A percentile compares a stretch with the other conserved stretches of the same genome.
Conservation (phyloP, 2,329 filamentous ascomycete species). For the Lecanoromycetidae sp. region DNA sequence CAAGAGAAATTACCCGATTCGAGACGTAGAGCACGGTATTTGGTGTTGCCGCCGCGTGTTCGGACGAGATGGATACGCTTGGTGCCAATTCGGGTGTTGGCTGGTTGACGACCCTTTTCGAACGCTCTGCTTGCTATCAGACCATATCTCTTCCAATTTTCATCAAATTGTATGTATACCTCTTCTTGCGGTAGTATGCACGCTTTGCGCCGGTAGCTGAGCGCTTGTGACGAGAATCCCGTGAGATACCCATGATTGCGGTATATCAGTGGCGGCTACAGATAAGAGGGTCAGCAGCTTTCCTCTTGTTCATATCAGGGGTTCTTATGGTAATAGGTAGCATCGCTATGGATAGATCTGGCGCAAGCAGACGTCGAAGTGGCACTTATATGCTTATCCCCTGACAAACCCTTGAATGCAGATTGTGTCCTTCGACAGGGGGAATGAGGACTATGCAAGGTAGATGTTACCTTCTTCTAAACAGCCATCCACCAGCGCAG, state of each 20-base stretch:
- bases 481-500: slow-evolving; percentile 9
- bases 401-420: too few species aligned
- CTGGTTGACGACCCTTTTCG: slow-evolving; percentile 98
- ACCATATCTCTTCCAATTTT: too few species aligned
- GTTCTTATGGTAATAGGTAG: background rate
- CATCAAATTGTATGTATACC: slow-evolving; percentile 28
- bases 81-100: slow-evolving; percentile 96
- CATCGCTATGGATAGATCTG: background rate
- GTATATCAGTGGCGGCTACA: slow-evolving; percentile 25
- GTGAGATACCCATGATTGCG: slow-evolving; percentile 98
- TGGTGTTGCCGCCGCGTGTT: slow-evolving; percentile 97
- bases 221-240: slow-evolving; percentile 99
- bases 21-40: slow-evolving; percentile 98
- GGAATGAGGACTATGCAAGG: background rate
- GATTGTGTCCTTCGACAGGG: too few species aligned
- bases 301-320: background rate
- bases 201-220: slow-evolving; percentile 98
- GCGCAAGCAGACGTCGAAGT: too few species aligned
- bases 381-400: too few species aligned
- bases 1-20: slow-evolving; percentile 99
- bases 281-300: background rate
- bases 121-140: slow-evolving; percentile 70
- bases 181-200: slow-evolving; percentile 66
- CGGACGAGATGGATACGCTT: slow-evolving; percentile 96
- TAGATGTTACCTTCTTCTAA: slow-evolving; percentile 4